Base-by-base conservation (phyloP, 495 filamentous ascomycete genomes). In the Tetracladium setigerum region DNA sequence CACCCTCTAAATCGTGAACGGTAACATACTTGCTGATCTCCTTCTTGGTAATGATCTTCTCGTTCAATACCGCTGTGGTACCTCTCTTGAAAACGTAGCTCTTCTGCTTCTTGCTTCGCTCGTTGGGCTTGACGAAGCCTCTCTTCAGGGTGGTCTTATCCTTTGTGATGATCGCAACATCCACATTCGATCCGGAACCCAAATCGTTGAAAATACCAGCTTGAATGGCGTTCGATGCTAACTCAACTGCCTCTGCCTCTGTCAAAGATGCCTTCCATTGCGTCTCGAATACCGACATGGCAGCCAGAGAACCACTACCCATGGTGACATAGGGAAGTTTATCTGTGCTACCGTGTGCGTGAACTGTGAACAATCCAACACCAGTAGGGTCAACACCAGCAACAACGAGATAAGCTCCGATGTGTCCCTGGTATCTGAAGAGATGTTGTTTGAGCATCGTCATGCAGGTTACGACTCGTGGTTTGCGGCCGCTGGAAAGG, bases 321-420 rank as follows among this genome's bases (percentile, higher is more conserved):
- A 99, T 97, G 27, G 94, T 99, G 56, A 99, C 94, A 65, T 99
- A 99, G 14, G 94, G 94, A 27, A 99, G 81, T 73, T 99, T 99
- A 70, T 99, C 94, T 38, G 94, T 99, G 44, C 84, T 90, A 37
- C 94, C 94, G 74, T 99, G 94, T 24, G 94, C 94, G 71, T 99
- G 94, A 10, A 99, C 94, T 41, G 94, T 99, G 75, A 91, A 99
- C 13, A 99, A 78, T 47, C 92, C 86, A n/a, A 83, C 78, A 49
- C 94, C 94, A 6, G 94, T 99, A 9, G 94, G 91, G 67, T 99
- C 94, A 47, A 95, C 90, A 49, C 94, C 94, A 2, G 94, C 94
- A 40, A 99, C 89, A 14, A 99, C 94, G 35, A 99, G 81, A 69
- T 99, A 99, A 35, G 94, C 94, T 50, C 94, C 94, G 53, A 99